Conservation (phyloP, 306 rosid species). For the Boehmeria nivea region DNA sequence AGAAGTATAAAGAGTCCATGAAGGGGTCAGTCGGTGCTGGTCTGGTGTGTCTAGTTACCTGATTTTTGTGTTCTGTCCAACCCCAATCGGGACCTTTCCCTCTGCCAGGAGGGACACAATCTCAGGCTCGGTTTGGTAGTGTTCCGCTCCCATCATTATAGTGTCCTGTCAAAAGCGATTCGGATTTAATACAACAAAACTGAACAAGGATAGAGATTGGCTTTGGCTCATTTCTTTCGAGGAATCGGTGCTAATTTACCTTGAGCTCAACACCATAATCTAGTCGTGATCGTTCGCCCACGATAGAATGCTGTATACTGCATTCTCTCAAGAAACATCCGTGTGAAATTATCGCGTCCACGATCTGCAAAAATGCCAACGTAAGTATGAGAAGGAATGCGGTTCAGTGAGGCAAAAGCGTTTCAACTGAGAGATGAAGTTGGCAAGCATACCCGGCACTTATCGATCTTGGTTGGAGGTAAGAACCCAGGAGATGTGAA, state of each 20-base stretch:
- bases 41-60: slow-evolving; percentile 52
- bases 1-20: not conserved
- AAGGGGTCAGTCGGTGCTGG: not conserved
- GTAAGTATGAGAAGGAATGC: slow-evolving; percentile 22
- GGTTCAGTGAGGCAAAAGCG: slow-evolving; percentile 1
- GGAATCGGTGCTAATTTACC: slow-evolving; percentile 37
- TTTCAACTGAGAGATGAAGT: not conserved
- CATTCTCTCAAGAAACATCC: slow-evolving; percentile 89
- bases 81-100: slow-evolving; percentile 78
- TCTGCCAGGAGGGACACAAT: slow-evolving; percentile 70
- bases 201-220: not conserved
- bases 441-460: slow-evolving; percentile 51
- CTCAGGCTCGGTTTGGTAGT: slow-evolving; percentile 91
- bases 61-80: slow-evolving; percentile 71
- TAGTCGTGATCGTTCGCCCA: slow-evolving; percentile 82
- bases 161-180: slow-evolving; percentile 45
- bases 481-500: slow-evolving; percentile 88
- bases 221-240: not conserved
- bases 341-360: slow-evolving; percentile 86
- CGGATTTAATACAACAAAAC: not conserved
- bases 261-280: slow-evolving; percentile 73
- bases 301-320: slow-evolving; percentile 54
- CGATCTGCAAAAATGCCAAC: slow-evolving; percentile 40
- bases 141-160: slow-evolving; percentile 92
- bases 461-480: slow-evolving; percentile 93